Conservation (phyloP, 208 protist species). For the Trypanosoma platydactyli region DNA sequence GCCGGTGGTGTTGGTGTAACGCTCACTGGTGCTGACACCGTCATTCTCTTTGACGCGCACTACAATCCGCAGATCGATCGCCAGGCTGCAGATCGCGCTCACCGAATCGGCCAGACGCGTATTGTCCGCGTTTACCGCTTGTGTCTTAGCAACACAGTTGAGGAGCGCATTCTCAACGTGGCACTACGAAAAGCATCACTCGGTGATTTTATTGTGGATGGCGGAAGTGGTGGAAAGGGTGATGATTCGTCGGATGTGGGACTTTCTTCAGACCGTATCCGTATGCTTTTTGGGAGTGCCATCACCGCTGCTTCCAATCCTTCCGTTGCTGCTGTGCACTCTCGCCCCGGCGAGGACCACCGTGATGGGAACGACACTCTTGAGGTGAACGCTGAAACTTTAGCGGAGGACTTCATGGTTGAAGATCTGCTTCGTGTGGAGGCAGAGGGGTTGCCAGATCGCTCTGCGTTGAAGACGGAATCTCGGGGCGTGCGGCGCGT, state of each 20-base stretch:
- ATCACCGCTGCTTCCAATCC: background rate
- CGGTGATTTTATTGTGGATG: constrained; percentile 92
- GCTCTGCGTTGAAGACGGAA: background rate
- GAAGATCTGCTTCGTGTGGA: constrained; percentile 52
- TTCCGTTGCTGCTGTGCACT: background rate
- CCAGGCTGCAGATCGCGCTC: constrained; percentile 94
- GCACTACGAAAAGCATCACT: constrained; percentile 93
- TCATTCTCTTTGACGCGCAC: constrained; percentile 96
- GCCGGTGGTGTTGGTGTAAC: constrained; percentile 99
- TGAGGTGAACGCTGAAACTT: constrained; percentile 1
- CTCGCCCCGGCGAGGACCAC: background rate
- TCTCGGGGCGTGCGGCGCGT: background rate
- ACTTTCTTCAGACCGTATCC: constrained; percentile 54
- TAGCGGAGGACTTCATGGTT: constrained; percentile 49
- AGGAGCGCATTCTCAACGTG: constrained; percentile 94
- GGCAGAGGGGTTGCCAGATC: constrained; percentile 30
- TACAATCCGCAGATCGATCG: constrained; percentile 99
- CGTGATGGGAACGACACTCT: background rate
- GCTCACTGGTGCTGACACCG: constrained; percentile 94
- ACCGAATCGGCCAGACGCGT: constrained; percentile 96
- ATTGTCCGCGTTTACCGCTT: constrained; percentile 95
- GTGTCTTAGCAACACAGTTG: constrained; percentile 92
- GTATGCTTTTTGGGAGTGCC: constrained; percentile 40
- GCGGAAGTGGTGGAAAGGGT: constrained; percentile 35
- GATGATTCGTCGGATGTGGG: constrained; percentile 1